Evolutionary conservation across 148 eudicot genomes (phyloP), one percentile per base, ranked within the genome.

Genomic region (Drosera capensis): DNA sequence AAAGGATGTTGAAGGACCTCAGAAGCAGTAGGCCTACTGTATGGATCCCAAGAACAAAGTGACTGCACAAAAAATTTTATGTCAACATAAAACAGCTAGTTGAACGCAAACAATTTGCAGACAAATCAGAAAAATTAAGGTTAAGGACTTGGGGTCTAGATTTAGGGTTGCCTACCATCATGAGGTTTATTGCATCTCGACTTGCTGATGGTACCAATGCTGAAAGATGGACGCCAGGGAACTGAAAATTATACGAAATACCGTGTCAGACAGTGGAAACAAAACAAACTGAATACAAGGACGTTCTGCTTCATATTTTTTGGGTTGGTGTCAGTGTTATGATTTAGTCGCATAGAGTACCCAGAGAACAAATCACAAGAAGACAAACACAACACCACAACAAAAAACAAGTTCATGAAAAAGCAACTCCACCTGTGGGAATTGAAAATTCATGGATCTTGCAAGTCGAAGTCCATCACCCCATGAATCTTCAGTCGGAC

Each of bases 1-100:
- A 85, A 85, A n/a, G 82, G 82, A 63, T 85, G 95, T 54, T 71
- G 92, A 43, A 85, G 86, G 35, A 48, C 86, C 68, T 85, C 80
- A 24, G 57, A 38, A 20, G 95, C 86, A 36, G 92, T 80, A 46
- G 82, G 90, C 73, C 95, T 74, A 65, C 68, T 77, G 49, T 63
- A 60, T 28, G 95, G 90, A 56, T 84, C 67, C 86, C 86, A 78
- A 0, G 86, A 77, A 64, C 90, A 85, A 30, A 85, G 95, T 7
- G 68, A 70, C 86, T 80, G 46, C 6, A 60, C 29, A 15, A 28
- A 22, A 19, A n/a, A n/a, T n/a, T 34, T 34, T 34, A 34, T n/a
- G n/a, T n/a, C n/a, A n/a, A n/a, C n/a, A n/a, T n/a, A n/a, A n/a
- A n/a, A n/a, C n/a, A n/a, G n/a, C n/a, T n/a, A n/a, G n/a, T n/a